Evolutionary conservation across 192 early-diverging fungal genomes (phyloP), one percentile per base, ranked within the genome.

Genomic region (Haplosporangium gracile): DNA sequence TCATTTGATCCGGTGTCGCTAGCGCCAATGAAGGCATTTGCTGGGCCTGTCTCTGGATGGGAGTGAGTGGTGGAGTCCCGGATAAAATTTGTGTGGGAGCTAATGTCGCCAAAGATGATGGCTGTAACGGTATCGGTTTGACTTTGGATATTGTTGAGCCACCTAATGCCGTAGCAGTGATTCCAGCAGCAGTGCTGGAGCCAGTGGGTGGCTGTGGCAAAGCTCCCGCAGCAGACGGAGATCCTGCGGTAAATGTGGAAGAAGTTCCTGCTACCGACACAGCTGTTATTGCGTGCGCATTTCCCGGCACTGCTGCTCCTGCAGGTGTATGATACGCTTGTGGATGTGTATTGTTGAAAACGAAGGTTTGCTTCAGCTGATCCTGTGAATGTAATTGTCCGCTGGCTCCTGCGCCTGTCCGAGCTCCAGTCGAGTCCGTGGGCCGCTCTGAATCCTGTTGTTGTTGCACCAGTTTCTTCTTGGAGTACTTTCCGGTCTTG

Each of bases 401-500:
- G 15, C 2, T 60, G 55, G n/a, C 29, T 24, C n/a, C 29, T 65
- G 60, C 26, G 60, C 60, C 60, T 11, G 60, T 65, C 60, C 60
- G 60, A 11, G 2, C 11, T 32, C 26, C 60, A 32, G 60, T 32
- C 60, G 13, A 29, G 13, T 65, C 60, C 10, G 26, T 6, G 3
- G 13, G 29, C 4, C 60, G 26, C 60, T 65, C 69, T 8, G 42
- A 53, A 75, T 78, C 82, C 24, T 42, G 13, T 49, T 78, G 70
- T 39, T 88, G 87, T 57, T 83, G 81, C 38, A 55, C 16, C 29
- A 76, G 82, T 20, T 89, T 82, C 78, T 93, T 93, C 68, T 93
- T 93, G 3, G 92, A 92, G 39, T 93, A 93, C 60, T 90, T 90
- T 51, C 92, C 92, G n/a, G 92, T 93, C 57, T 93, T 93, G 53